Percentiles rank a stretch among this genome's conserved stretches.
Conservation (phyloP, 345 rosid genomes). For the Arabis alpina region DNA sequence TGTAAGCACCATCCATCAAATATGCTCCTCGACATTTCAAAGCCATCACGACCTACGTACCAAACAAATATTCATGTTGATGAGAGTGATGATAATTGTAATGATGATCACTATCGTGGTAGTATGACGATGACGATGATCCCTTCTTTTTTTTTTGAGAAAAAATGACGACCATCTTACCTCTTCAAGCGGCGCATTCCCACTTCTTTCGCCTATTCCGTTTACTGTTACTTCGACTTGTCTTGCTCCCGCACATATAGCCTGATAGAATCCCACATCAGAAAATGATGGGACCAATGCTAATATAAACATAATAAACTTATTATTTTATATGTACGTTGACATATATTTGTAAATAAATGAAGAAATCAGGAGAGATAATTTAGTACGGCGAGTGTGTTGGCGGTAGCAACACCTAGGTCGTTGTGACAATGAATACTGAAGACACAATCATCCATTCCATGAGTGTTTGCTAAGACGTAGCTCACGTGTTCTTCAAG, state of each 20-base stretch:
- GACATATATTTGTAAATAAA: background rate
- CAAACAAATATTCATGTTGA: background rate
- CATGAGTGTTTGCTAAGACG: constrained; percentile 81
- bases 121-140: background rate
- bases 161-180: constrained; percentile 36
- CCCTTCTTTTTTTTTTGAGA: too few relatives aligned
- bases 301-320: background rate
- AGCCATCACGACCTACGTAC: constrained; percentile 82
- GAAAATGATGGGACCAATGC: too few relatives aligned
- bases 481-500: constrained; percentile 72
- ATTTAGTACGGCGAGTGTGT: constrained; percentile 65
- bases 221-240: constrained; percentile 92
- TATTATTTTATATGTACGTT: too few relatives aligned
- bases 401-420: constrained; percentile 96
- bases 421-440: constrained; percentile 94
- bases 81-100: background rate
- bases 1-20: constrained; percentile 67
- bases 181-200: constrained; percentile 98
- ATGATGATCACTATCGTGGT: background rate
- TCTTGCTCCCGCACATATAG: constrained; percentile 85
- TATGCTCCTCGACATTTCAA: constrained; percentile 79
- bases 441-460: constrained; percentile 72
- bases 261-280: constrained; percentile 43
- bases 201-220: constrained; percentile 98
- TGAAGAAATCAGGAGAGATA: background rate